Conservation (phyloP, 164 flowering plant genomes). For the Chimonanthus salicifolius region DNA sequence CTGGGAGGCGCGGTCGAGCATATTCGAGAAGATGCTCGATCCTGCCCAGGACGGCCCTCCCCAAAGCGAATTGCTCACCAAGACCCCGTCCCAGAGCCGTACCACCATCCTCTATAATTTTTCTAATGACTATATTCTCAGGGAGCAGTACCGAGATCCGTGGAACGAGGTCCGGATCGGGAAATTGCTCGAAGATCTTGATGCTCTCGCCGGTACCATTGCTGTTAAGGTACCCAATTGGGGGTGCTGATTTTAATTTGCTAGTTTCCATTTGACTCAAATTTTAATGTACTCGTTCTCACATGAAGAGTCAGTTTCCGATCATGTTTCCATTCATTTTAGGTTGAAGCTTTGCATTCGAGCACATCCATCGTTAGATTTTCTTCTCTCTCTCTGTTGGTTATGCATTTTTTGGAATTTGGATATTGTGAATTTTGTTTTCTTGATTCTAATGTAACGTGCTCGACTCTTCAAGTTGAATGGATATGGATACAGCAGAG, state of each 20-base stretch:
- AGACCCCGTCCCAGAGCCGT: conserved; percentile 65
- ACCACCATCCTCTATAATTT: conserved; percentile 65
- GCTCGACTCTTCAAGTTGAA: too few relatives aligned
- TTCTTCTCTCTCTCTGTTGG: not conserved
- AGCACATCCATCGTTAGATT: not conserved
- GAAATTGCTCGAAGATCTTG: conserved; percentile 86
- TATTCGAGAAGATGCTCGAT: conserved; percentile 60
- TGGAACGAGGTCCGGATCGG: conserved; percentile 86
- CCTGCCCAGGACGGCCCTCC: conserved; percentile 59
- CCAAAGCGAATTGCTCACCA: conserved; percentile 49
- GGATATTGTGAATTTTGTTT: too few relatives aligned
- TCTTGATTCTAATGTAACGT: too few relatives aligned
- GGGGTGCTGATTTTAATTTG: not conserved
- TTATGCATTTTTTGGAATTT: too few relatives aligned
- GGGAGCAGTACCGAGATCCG: conserved; percentile 95
- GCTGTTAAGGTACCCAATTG: conserved; percentile 56
- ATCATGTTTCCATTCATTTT: not conserved
- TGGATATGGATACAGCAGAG: too few relatives aligned
- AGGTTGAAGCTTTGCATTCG: not conserved
- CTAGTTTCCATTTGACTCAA: not conserved
- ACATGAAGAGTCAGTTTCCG: not conserved
- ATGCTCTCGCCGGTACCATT: conserved; percentile 94
- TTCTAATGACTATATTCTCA: conserved; percentile 61
- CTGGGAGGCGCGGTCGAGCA: conserved; percentile 82
- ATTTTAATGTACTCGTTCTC: not conserved